Base-by-base conservation (phyloP, 2,329 filamentous ascomycete genomes). In the Achaetomium macrosporum region DNA sequence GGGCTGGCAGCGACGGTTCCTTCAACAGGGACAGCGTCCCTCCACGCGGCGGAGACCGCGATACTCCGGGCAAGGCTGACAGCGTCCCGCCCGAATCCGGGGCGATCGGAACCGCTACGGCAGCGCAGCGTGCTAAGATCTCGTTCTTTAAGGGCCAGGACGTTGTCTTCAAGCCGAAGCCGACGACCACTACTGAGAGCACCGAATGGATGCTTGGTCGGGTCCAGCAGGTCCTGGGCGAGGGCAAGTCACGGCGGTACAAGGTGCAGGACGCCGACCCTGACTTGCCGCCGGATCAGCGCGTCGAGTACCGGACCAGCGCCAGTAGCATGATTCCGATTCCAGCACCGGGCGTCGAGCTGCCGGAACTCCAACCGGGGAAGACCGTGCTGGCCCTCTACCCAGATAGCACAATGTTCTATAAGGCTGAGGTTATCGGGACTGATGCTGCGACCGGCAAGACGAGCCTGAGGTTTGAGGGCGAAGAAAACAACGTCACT, bases 381-480 rank as follows among this genome's bases (percentile, higher is more conserved):
- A 88, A 85, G 65, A 80, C 83, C 42, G 88, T 92, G 9, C 73
- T 92, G 53, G 88, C 88, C 0, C 73, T 90, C 53, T 93, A 93
- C 64, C 88, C 88, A 0, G 84, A 90, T 61, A 92, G 88, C 1
- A 91, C 88, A 1, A 91, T 87, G 0, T 92, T 93, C 63, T 93
- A 93, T 67, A 84, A 87, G 65, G 88, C 88, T 1, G 87, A 90
- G 61, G 88, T 92, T 9, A 86, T 88, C 70, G 84, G 84, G 35
- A 84, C 81, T 74, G 74, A 84, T 51, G 72, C 72, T 3, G 53
- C 37, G 66, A 75, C 56, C 64, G 63, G 75, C 39, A 78, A 76
- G 55, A 82, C 85, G 40, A 79, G 79, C 52, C 73, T 92, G 58
- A 83, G 88, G 57, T 92, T 92, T 62, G 88, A 92, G 65, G 87